Evolutionary conservation across 176 grass and related monocot genomes (phyloP).

Genomic region (Oryza australiensis): DNA sequence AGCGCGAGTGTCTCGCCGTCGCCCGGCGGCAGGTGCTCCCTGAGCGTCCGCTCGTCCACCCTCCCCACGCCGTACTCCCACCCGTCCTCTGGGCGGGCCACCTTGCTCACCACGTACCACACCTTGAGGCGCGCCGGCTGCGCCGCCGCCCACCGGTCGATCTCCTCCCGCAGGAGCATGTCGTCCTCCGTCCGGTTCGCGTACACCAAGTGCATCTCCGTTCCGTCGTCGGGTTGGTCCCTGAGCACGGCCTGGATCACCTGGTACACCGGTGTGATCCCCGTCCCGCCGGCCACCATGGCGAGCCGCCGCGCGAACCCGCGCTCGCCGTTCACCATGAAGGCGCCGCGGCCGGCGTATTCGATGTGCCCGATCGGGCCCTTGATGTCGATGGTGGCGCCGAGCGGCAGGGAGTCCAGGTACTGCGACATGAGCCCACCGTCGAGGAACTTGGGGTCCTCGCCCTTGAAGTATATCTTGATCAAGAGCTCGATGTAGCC

Average conservation of each 20-base stretch:
- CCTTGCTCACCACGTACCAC: conserved; percentile 67
- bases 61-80: conserved; percentile 63
- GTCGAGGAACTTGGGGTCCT: conserved; percentile 56
- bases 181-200: conserved; percentile 79
- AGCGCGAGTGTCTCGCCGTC: conserved; percentile 59
- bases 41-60: conserved; percentile 51
- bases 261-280: conserved; percentile 92
- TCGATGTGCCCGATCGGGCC: conserved; percentile 72
- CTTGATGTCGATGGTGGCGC: conserved; percentile 50
- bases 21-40: conserved; percentile 63
- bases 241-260: conserved; percentile 83
- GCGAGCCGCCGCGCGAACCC: conserved; percentile 50
- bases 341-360: conserved; percentile 57
- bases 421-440: conserved; percentile 84
- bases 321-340: conserved; percentile 50
- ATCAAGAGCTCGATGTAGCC: conserved; percentile 83
- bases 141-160: conserved; percentile 53
- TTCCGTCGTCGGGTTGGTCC: conserved; percentile 59
- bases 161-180: conserved; percentile 65
- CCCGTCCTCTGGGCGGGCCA: conserved; percentile 14
- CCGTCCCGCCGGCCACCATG: conserved; percentile 77
- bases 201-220: conserved; percentile 83
- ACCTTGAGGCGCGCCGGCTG: conserved; percentile 70
- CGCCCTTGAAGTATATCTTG: conserved; percentile 78
- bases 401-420: conserved; percentile 61